Evolutionary conservation across 2,329 filamentous ascomycete species (phyloP).

Genomic region (Lecanicillium sp.): DNA sequence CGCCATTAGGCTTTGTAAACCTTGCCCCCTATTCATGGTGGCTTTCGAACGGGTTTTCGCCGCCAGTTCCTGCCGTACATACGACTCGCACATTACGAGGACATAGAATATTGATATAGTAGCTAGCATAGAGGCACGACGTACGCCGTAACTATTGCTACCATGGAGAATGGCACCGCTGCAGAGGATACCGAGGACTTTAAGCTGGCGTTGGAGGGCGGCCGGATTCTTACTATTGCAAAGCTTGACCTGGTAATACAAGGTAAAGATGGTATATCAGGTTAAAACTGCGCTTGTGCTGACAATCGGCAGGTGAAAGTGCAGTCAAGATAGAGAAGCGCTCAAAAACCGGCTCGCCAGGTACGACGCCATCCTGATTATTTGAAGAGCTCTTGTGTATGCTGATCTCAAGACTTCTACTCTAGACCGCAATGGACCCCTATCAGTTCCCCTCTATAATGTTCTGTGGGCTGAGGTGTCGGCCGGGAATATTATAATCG

Average conservation of each 20-base stretch:
- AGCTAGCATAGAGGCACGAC: too few species aligned
- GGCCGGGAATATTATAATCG: slow-evolving; percentile 55
- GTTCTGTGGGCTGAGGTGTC: slow-evolving; percentile 71
- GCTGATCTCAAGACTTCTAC: too few species aligned
- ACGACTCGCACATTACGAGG: too few species aligned
- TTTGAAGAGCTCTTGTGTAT: neutral
- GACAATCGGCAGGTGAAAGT: neutral
- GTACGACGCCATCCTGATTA: neutral
- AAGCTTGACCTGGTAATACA: slow-evolving; percentile 2
- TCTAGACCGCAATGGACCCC: slow-evolving; percentile 17
- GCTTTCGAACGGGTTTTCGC: too few species aligned
- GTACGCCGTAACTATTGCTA: neutral
- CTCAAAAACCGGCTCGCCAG: neutral
- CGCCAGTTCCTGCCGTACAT: too few species aligned
- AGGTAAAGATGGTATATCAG: neutral
- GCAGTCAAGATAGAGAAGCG: slow-evolving; percentile 7
- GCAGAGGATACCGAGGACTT: neutral
- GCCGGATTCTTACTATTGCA: slow-evolving; percentile 2
- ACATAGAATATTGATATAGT: too few species aligned
- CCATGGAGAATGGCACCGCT: slow-evolving; percentile 4
- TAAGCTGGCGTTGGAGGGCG: slow-evolving; percentile 2
- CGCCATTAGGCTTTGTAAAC: too few species aligned
- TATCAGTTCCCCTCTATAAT: slow-evolving; percentile 66
- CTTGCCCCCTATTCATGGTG: too few species aligned
- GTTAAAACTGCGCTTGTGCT: too few species aligned